Base-by-base conservation (phyloP, 495 filamentous ascomycete species). In the Hypoxylon rickii region DNA sequence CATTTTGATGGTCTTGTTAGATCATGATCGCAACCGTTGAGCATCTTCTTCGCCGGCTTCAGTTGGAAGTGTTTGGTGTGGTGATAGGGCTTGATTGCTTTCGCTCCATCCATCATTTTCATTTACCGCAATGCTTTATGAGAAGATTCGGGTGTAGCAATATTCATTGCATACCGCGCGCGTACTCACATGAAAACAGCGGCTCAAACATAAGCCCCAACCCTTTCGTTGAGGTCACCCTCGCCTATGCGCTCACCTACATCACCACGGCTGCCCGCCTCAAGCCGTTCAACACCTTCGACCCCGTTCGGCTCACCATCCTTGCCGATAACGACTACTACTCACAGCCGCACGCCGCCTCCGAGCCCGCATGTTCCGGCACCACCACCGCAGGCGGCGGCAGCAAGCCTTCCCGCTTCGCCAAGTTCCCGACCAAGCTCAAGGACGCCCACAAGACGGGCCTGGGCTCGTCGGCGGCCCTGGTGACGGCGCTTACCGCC, bases 261-360 rank as follows among this genome's bases (percentile, higher is more conserved):
- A 79, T 89, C 61, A 69, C 77, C 46, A 59, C 67, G 17, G 78
- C 83, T 53, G 81, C 83, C 52, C 76, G 80, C 40, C 69, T 79
- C 41, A 69, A 74, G 48, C 71, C 76, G 58, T 75, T 77, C 4
- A 74, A 81, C 53, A 73, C 76, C 33, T 84, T 95, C 53, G 79
- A 79, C 16, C 84, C 90, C 0, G 70, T 87, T 15, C 81, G 79
- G 10, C 82, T 97, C 63, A 94, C 90, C 43, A 94, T 98, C 71
- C 79, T 97, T 16, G 94, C 95, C 20, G 91, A 96, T 73, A 89
- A 88, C 63, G 90, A 96, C 76, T 98, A 98, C 79, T 97, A 98
- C 76, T 97, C 94, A 2, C 87, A 90, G 32, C 76, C 85, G 19
- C 63, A 75, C 31, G 45, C 64, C 15, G 17, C 63, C 32, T 15